These are phyloP conservation scores for Porpolomopsis calyptriformis DNA, from an alignment of 768 basidiomycete genomes.

Conservation along the genomic window DNA sequence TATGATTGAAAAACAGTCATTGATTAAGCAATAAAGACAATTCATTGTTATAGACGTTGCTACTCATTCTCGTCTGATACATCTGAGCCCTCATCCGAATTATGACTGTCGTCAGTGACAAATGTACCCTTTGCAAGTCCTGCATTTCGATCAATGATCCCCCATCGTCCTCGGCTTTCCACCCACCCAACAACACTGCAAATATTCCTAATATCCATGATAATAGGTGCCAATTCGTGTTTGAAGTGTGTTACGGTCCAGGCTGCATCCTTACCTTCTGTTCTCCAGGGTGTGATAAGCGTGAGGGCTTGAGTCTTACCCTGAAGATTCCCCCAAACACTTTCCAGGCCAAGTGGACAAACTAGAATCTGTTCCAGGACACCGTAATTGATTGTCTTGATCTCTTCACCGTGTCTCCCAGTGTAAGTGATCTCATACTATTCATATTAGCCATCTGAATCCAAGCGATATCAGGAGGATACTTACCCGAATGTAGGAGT, in stretches of 20 bases:
- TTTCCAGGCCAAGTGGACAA: slow-evolving; percentile 4
- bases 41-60: too few relatives aligned
- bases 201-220: slow-evolving; percentile 9
- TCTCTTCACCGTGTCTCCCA: background rate
- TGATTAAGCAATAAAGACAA: too few relatives aligned
- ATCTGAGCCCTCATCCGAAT: background rate
- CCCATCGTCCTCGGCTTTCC: slow-evolving; percentile 8
- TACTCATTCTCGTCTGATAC: too few relatives aligned
- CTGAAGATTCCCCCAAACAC: slow-evolving; percentile 1
- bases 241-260: slow-evolving; percentile 2
- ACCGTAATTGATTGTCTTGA: slow-evolving; percentile 7
- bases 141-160: slow-evolving; percentile 9
- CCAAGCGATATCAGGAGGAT: background rate
- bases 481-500: slow-evolving; percentile 6
- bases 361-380: slow-evolving; percentile 11
- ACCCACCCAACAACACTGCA: slow-evolving; percentile 10
- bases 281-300: slow-evolving; percentile 9
- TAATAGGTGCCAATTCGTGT: slow-evolving; percentile 1
- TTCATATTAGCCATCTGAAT: background rate
- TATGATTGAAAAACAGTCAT: too few relatives aligned
- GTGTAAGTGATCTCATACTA: slow-evolving; percentile 6
- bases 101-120: background rate
- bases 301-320: slow-evolving; percentile 5
- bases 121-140: background rate
- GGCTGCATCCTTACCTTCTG: slow-evolving; percentile 10